These are phyloP conservation scores for Epithele typhae DNA, from an alignment of 768 basidiomycete genomes.

Conservation along the genomic window DNA sequence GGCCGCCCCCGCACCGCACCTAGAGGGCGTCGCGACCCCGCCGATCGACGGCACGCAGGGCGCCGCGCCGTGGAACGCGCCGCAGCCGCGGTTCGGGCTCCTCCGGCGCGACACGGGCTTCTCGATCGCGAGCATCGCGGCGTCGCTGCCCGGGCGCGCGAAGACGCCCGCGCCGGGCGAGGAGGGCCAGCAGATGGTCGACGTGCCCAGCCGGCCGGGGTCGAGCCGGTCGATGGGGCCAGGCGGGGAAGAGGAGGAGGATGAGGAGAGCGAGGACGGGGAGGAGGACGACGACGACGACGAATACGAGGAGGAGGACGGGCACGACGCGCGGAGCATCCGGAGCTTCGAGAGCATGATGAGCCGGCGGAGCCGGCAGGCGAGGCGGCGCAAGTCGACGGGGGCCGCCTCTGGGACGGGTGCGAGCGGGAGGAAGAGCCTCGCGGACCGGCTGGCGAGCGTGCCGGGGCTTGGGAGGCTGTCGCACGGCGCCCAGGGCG, in stretches of 20 bases:
- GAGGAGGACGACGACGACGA: constrained; percentile 41
- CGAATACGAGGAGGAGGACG: constrained; percentile 31
- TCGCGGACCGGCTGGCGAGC: constrained; percentile 79
- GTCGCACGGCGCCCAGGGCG: constrained; percentile 24
- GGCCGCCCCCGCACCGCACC: constrained; percentile 17
- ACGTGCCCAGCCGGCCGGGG: constrained; percentile 50
- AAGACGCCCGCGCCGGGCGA: constrained; percentile 29
- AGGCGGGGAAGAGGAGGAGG: constrained; percentile 30
- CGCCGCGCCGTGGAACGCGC: constrained; percentile 37
- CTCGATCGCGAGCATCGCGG: constrained; percentile 74
- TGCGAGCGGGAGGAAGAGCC: constrained; percentile 51
- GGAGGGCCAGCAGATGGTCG: constrained; percentile 50
- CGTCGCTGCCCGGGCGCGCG: constrained; percentile 51
- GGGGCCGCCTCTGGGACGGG: background rate
- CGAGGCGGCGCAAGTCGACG: constrained; percentile 22
- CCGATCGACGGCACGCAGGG: constrained; percentile 23
- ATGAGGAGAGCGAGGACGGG: constrained; percentile 35
- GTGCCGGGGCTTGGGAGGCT: constrained; percentile 57
- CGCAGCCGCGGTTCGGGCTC: constrained; percentile 57
- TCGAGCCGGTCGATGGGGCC: constrained; percentile 36
- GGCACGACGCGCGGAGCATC: constrained; percentile 72
- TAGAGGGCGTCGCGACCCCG: constrained; percentile 3
- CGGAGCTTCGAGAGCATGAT: constrained; percentile 87
- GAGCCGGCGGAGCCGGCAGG: constrained; percentile 39
- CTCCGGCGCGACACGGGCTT: constrained; percentile 75